Evolutionary conservation across 2,329 filamentous ascomycete genomes (phyloP).

Genomic region (Exserohilum rostratum): DNA sequence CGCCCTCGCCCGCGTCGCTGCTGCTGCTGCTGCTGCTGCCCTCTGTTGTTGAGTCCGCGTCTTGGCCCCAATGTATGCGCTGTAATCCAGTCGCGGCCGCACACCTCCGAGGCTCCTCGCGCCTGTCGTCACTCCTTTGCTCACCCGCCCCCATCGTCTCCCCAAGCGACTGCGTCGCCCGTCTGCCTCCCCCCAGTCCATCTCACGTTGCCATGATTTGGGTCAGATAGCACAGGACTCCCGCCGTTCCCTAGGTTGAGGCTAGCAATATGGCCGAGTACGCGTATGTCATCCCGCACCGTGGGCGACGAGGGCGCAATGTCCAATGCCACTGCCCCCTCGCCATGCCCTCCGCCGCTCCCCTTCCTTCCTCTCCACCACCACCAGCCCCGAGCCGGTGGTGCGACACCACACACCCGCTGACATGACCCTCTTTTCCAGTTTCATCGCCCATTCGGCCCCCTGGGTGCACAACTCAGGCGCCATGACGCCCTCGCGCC

Average conservation of each 20-base stretch:
- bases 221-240: conserved; percentile 5
- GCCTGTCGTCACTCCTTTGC: conserved; percentile 45
- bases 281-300: conserved; percentile 24
- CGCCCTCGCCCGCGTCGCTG: neutral
- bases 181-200: neutral
- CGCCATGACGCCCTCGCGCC: conserved; percentile 44
- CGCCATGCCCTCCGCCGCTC: neutral
- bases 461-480: conserved; percentile 43
- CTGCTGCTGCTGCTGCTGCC: neutral
- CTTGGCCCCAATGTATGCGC: conserved; percentile 12
- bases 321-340: neutral
- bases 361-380: neutral
- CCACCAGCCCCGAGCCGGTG: neutral
- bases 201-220: conserved; percentile 13
- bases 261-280: conserved; percentile 31
- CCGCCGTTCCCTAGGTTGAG: conserved; percentile 1
- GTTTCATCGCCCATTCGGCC: conserved; percentile 41
- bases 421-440: conserved; percentile 23
- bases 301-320: conserved; percentile 10
- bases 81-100: conserved; percentile 4
- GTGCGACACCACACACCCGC: conserved; percentile 2
- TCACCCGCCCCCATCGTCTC: conserved; percentile 13
- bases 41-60: neutral
- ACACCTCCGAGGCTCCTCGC: conserved; percentile 19
- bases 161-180: neutral